Conservation (phyloP, 2,329 filamentous ascomycete genomes). For the Chrysoporthe deuterocubensis region DNA sequence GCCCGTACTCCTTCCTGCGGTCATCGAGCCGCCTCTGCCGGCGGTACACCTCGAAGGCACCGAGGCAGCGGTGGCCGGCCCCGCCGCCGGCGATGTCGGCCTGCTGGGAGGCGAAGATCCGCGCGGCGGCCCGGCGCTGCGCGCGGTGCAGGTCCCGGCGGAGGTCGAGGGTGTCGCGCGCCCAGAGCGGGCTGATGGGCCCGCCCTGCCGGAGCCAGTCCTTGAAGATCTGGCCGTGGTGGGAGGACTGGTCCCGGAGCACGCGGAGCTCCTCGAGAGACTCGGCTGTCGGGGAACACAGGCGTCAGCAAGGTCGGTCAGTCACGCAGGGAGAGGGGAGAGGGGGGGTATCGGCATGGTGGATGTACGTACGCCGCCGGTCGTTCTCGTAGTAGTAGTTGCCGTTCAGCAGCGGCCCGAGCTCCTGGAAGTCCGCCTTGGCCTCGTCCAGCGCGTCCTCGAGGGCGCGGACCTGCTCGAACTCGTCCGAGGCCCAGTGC, state of each 20-base stretch:
- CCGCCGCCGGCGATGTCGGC: constrained; percentile 42
- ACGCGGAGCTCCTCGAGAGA: constrained; percentile 55
- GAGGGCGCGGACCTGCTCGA: constrained; percentile 60
- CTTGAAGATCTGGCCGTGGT: constrained; percentile 54
- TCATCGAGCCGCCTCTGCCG: constrained; percentile 45
- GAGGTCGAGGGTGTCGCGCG: constrained; percentile 54
- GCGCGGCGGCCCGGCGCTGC: constrained; percentile 60
- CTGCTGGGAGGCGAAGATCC: constrained; percentile 58
- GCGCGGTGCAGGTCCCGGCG: constrained; percentile 58
- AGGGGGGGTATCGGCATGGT: background rate
- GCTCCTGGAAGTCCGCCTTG: constrained; percentile 63
- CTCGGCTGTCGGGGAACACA: constrained; percentile 44
- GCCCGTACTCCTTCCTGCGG: constrained; percentile 40
- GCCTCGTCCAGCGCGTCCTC: constrained; percentile 62
- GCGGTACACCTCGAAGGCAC: constrained; percentile 58
- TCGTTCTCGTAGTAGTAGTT: constrained; percentile 63
- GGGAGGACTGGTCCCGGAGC: constrained; percentile 50
- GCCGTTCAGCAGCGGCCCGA: constrained; percentile 59
- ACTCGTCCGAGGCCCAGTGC: constrained; percentile 62
- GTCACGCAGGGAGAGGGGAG: background rate
- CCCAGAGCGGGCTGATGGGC: constrained; percentile 60
- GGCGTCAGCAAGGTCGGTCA: background rate
- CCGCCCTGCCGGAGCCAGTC: constrained; percentile 60
- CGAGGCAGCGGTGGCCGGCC: constrained; percentile 51
- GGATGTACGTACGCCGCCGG: constrained; percentile 50